Percentiles rank a stretch among this genome's conserved stretches.
These are phyloP conservation scores for Pseudogymnoascus sp. DNA, from an alignment of 2,329 filamentous ascomycete genomes.

Conservation along the genomic window DNA sequence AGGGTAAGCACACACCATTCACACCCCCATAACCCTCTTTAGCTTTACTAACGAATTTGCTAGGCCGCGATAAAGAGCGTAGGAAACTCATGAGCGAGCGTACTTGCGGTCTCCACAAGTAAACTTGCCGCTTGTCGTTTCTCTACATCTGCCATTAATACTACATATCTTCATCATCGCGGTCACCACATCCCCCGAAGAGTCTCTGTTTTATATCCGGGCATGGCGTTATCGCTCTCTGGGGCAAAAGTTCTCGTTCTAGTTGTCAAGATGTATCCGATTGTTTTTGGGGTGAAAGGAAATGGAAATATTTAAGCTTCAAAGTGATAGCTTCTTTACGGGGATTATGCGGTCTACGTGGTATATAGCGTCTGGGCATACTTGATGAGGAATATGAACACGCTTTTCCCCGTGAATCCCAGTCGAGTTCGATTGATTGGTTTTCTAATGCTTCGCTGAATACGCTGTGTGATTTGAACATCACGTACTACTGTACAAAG, in stretches of 20 bases:
- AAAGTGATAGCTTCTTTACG: not conserved
- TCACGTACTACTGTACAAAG: not conserved
- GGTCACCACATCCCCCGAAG: slow-evolving; percentile 6
- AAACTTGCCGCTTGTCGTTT: slow-evolving; percentile 11
- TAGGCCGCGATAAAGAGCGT: slow-evolving; percentile 62
- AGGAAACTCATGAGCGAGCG: slow-evolving; percentile 61
- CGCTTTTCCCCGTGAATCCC: not conserved
- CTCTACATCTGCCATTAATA: slow-evolving; percentile 11
- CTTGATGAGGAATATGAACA: slow-evolving; percentile 7
- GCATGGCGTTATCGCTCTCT: slow-evolving; percentile 9
- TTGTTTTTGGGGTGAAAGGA: slow-evolving; percentile 5
- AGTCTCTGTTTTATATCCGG: slow-evolving; percentile 11
- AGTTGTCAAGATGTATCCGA: slow-evolving; percentile 9
- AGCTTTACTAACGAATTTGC: slow-evolving; percentile 33
- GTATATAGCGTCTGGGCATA: slow-evolving; percentile 4
- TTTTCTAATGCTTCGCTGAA: slow-evolving; percentile 1
- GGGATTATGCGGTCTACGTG: slow-evolving; percentile 10
- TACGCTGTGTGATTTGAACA: slow-evolving; percentile 6
- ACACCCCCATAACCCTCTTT: slow-evolving; percentile 15
- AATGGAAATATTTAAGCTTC: slow-evolving; percentile 10
- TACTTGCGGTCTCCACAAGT: slow-evolving; percentile 47
- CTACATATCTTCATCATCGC: slow-evolving; percentile 10
- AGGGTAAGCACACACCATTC: slow-evolving; percentile 46
- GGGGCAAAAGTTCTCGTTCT: slow-evolving; percentile 11
- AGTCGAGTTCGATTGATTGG: not conserved